A percentile compares a stretch with the other conserved stretches of the same genome.
These are phyloP conservation scores for Inonotus obliquus DNA, from an alignment of 1,284 basidiomycete genomes.

Conservation along the genomic window DNA sequence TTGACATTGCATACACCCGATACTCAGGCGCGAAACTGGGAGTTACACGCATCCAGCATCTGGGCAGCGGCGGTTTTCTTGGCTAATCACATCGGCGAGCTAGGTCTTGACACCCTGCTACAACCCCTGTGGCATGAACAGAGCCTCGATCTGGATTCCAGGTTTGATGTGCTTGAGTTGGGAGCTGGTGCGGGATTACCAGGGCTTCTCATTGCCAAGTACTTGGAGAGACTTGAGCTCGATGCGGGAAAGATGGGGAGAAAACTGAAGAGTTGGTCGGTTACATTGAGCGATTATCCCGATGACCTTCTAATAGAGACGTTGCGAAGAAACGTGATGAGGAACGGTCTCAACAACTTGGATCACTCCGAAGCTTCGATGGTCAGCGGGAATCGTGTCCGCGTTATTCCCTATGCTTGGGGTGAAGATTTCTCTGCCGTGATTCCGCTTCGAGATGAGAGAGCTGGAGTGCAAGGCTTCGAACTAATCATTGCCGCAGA, in stretches of 20 bases:
- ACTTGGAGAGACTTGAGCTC: conserved; percentile 27
- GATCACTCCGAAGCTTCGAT: neutral
- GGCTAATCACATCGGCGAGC: conserved; percentile 52
- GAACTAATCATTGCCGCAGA: conserved; percentile 69
- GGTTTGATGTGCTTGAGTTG: conserved; percentile 55
- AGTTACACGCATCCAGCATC: conserved; percentile 67
- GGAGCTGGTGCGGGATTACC: conserved; percentile 72
- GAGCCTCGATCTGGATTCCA: neutral
- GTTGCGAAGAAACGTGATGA: conserved; percentile 49
- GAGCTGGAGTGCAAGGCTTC: conserved; percentile 33
- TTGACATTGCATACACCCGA: conserved; percentile 53
- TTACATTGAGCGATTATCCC: conserved; percentile 67
- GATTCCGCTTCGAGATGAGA: conserved; percentile 19
- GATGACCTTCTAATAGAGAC: conserved; percentile 56
- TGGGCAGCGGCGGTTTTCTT: conserved; percentile 65
- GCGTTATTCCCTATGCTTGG: conserved; percentile 54
- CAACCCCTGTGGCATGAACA: conserved; percentile 19
- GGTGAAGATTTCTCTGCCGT: conserved; percentile 45
- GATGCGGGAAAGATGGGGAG: neutral
- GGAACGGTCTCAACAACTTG: conserved; percentile 34
- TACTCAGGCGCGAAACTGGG: conserved; percentile 63
- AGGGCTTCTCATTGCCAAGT: conserved; percentile 57
- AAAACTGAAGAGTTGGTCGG: conserved; percentile 18
- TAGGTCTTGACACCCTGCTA: conserved; percentile 30
- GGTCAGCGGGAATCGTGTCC: neutral